These are phyloP conservation scores for Verticillium longisporum DNA, from an alignment of 2,329 filamentous ascomycete genomes.

Conservation along the genomic window DNA sequence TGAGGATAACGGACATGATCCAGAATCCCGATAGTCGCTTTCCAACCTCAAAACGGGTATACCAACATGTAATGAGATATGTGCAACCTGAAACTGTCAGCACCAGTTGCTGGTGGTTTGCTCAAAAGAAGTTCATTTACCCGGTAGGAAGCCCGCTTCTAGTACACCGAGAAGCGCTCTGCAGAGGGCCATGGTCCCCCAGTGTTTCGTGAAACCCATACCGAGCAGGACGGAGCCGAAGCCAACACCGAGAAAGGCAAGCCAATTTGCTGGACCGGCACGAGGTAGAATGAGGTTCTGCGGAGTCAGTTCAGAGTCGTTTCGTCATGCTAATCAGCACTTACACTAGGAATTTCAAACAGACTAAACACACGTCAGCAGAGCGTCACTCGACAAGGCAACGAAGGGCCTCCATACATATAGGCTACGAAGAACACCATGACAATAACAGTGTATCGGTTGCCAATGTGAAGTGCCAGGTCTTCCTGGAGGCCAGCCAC, in stretches of 20 bases:
- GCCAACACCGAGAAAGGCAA: constrained; percentile 16
- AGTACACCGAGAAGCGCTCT: constrained; percentile 14
- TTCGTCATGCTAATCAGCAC: constrained; percentile 2
- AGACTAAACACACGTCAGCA: not conserved
- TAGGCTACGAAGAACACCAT: constrained; percentile 16
- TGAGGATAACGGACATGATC: constrained; percentile 6
- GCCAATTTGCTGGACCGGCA: constrained; percentile 18
- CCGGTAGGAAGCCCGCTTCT: constrained; percentile 18
- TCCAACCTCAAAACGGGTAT: constrained; percentile 25
- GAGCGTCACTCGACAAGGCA: not conserved
- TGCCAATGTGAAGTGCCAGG: constrained; percentile 8
- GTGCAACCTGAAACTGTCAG: constrained; percentile 16
- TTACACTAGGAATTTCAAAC: constrained; percentile 14
- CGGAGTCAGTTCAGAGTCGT: not conserved
- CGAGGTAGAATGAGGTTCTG: constrained; percentile 19
- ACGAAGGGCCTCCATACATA: constrained; percentile 9
- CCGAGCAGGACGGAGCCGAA: constrained; percentile 18
- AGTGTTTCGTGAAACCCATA: constrained; percentile 23
- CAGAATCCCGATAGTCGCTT: constrained; percentile 13
- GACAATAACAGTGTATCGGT: constrained; percentile 10
- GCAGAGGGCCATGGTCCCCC: constrained; percentile 16
- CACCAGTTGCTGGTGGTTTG: too few relatives aligned
- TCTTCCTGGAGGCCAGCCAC: constrained; percentile 12
- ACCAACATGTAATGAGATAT: constrained; percentile 27
- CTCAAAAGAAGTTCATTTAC: not conserved